These are phyloP conservation scores for Wickerhamiella infanticola DNA, from an alignment of 1,139 yeast species.

Conservation along the genomic window DNA sequence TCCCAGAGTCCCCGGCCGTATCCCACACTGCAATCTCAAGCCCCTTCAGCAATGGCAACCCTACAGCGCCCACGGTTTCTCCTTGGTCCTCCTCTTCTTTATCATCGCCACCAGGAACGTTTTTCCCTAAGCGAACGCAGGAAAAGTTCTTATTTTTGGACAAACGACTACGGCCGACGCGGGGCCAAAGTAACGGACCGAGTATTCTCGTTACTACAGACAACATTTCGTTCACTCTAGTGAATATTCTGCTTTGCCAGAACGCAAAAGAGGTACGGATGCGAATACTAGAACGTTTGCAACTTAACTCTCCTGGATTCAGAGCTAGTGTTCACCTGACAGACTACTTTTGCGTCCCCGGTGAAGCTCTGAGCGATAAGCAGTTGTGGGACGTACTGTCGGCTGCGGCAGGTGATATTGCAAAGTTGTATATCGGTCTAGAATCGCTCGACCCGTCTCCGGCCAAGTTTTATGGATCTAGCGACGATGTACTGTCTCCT, in stretches of 20 bases:
- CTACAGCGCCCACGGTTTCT: not conserved
- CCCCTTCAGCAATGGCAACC: not conserved
- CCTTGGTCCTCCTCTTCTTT: not conserved
- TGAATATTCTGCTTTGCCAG: slow-evolving; percentile 27
- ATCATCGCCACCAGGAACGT: not conserved
- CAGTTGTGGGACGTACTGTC: slow-evolving; percentile 29
- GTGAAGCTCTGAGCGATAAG: slow-evolving; percentile 37
- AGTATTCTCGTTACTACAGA: slow-evolving; percentile 40
- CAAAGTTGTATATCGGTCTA: slow-evolving; percentile 17
- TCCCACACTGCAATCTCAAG: not conserved
- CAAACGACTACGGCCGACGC: slow-evolving; percentile 12
- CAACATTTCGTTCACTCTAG: slow-evolving; percentile 36
- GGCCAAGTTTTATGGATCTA: slow-evolving; percentile 2
- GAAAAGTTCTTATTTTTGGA: slow-evolving; percentile 15
- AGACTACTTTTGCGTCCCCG: slow-evolving; percentile 51
- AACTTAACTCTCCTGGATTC: slow-evolving; percentile 24
- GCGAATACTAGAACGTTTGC: slow-evolving; percentile 28
- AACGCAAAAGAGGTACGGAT: slow-evolving; percentile 26
- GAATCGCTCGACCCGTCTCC: slow-evolving; percentile 2
- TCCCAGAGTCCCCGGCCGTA: not conserved
- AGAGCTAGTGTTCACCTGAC: slow-evolving; percentile 50
- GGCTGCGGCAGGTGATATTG: slow-evolving; percentile 17
- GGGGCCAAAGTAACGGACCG: slow-evolving; percentile 12
- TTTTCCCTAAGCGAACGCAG: slow-evolving; percentile 10
- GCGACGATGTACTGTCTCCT: slow-evolving; percentile 10